Evolutionary conservation across 2,329 filamentous ascomycete species (phyloP).

Genomic region (Cyclaneusma minus): DNA sequence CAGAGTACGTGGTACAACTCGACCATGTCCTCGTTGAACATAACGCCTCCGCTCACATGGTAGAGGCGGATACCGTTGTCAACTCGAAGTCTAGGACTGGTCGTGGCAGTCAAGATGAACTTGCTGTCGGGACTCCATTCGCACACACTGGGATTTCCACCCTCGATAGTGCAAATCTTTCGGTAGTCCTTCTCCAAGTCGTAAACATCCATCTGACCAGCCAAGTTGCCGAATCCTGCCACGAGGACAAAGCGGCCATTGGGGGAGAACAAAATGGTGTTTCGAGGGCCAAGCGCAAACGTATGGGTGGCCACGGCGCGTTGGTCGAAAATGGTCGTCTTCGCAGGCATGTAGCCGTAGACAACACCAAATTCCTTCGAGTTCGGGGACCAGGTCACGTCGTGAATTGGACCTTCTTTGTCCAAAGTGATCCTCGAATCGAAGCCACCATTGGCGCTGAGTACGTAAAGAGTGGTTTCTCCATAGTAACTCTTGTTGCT

Average conservation of each 20-base stretch:
- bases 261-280: slow-evolving; percentile 90
- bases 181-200: slow-evolving; percentile 87
- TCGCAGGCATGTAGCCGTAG: slow-evolving; percentile 98
- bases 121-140: slow-evolving; percentile 94
- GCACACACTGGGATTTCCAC: slow-evolving; percentile 89
- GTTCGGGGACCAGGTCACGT: slow-evolving; percentile 96
- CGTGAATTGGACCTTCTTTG: slow-evolving; percentile 95
- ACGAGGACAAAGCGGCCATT: slow-evolving; percentile 86
- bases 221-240: slow-evolving; percentile 92
- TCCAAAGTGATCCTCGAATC: slow-evolving; percentile 86
- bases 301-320: slow-evolving; percentile 69
- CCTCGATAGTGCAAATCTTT: slow-evolving; percentile 89
- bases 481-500: slow-evolving; percentile 99
- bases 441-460: slow-evolving; percentile 81
- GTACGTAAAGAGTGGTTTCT: slow-evolving; percentile 90
- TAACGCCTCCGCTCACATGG: slow-evolving; percentile 75
- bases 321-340: slow-evolving; percentile 94
- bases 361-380: slow-evolving; percentile 96
- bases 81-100: slow-evolving; percentile 83
- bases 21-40: slow-evolving; percentile 91
- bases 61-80: slow-evolving; percentile 95
- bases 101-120: slow-evolving; percentile 95
- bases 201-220: slow-evolving; percentile 95
- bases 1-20: slow-evolving; percentile 86
- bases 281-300: slow-evolving; percentile 77